Evolutionary conservation across 1,139 yeast genomes (phyloP), one percentile per base, ranked within the genome.

Genomic region (Magnusiomyces suaveolens): DNA sequence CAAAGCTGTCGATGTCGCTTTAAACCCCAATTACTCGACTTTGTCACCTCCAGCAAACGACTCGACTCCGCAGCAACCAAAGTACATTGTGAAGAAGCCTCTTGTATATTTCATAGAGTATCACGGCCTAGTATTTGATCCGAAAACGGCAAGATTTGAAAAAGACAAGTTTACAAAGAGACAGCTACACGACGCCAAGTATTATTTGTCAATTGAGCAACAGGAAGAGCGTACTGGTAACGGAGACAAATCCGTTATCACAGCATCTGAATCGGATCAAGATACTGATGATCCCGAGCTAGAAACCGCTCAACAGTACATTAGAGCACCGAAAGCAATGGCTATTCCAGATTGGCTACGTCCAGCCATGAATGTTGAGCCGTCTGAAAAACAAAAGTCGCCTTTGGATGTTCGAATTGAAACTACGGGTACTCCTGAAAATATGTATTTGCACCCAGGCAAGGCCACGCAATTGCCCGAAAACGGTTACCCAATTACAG

Each of bases 361-460:
- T 14, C 14, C 21, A 43, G 29, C 47, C 10, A 43, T 38, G 2
- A 4, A 24, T 23, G 32, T 12, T 10, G 47, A 43, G 3, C 32
- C 16, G 2, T 16, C 47, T 16, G 23, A 10, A 10, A 43, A 24
- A 21, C 18, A 12, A 29, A 43, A 47, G 10, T 23, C 50, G n/a
- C 43, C 50, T 4, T 29, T 47, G 4, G 36, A 47, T 14, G 12
- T 20, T 2, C 41, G 41, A 2, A 33, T 47, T 20, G 43, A 47
- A 21, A 47, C 43, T 21, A 25, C 24, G 6, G 50, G 50, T 18
- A 47, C 50, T 2, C 50, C 50, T 3, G 50, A 33, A 36, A 21
- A 36, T 18, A 23, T 33, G 23, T 47, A 18, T 33, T 20, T 33
- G 10, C 24, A 47, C 10, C n/a, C 43, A 38, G 36, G 36, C 8